Evolutionary conservation across 441 rosid species (phyloP).

Genomic region (Adansonia gregorii): DNA sequence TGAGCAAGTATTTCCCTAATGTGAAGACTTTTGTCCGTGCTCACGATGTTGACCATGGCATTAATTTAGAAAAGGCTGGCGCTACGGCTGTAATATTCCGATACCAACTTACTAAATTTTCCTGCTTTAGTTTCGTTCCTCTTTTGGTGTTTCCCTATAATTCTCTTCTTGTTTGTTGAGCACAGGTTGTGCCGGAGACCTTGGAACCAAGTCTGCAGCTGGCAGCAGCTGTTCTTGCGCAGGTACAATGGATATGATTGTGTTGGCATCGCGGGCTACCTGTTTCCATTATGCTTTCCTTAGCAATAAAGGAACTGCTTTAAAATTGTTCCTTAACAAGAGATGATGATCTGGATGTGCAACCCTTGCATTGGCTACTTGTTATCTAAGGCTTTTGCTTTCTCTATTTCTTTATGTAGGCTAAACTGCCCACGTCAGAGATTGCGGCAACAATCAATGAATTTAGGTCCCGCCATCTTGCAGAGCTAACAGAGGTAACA

Average conservation of each 20-base stretch:
- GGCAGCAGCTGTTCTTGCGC: constrained; percentile 98
- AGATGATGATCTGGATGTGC: constrained; percentile 22
- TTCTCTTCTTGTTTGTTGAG: background rate
- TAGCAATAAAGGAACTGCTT: background rate
- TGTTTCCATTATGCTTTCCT: background rate
- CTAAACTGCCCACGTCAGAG: constrained; percentile 86
- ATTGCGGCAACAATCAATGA: constrained; percentile 89
- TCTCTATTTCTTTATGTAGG: constrained; percentile 42
- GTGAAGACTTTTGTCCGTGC: constrained; percentile 97
- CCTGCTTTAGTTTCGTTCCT: background rate
- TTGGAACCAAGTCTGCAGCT: constrained; percentile 98
- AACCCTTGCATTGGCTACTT: background rate
- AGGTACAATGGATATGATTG: constrained; percentile 50
- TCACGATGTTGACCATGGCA: constrained; percentile 96
- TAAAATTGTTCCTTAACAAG: constrained; percentile 4
- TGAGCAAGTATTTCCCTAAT: constrained; percentile 94
- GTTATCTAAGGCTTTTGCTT: background rate
- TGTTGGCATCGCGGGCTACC: constrained; percentile 1
- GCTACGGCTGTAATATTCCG: constrained; percentile 83
- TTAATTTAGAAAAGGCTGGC: constrained; percentile 95
- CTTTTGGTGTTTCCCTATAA: background rate
- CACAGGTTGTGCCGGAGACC: constrained; percentile 95
- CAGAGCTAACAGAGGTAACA: constrained; percentile 87
- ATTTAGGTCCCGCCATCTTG: constrained; percentile 88
- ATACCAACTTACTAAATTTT: constrained; percentile 26